phyloP scores from a whole-genome alignment of 805 yeast genomes.

The Nakazawaea anatomiae region DNA sequence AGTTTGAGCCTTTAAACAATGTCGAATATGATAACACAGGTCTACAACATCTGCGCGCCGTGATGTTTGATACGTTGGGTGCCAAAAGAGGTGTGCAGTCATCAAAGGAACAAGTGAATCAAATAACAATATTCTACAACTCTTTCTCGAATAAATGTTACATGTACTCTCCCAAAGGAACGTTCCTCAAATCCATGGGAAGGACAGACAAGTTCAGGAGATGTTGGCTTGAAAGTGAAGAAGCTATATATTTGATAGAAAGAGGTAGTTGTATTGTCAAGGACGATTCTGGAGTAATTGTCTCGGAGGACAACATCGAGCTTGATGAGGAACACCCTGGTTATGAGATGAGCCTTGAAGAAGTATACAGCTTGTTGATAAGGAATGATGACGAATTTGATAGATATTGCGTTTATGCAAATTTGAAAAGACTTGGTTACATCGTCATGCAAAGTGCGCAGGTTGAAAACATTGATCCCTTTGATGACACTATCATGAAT shows the following conservation, averaged over 20 bases:
- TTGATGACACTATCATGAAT: neutral
- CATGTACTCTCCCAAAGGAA: conserved; percentile 55
- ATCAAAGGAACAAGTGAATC: conserved; percentile 15
- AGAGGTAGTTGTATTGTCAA: conserved; percentile 53
- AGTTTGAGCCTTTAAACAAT: conserved; percentile 54
- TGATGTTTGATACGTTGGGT: conserved; percentile 67
- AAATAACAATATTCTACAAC: conserved; percentile 21
- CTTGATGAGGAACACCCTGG: conserved; percentile 19
- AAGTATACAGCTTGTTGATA: conserved; percentile 51
- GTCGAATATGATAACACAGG: conserved; percentile 21
- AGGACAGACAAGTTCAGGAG: conserved; percentile 36
- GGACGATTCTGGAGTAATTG: conserved; percentile 13
- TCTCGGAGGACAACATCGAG: conserved; percentile 11
- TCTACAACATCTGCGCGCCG: conserved; percentile 49
- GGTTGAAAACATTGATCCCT: neutral
- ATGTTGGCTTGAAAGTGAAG: conserved; percentile 56
- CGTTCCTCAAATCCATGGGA: conserved; percentile 72
- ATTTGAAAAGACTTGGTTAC: conserved; percentile 75
- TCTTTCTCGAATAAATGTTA: conserved; percentile 18
- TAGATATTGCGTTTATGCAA: conserved; percentile 60
- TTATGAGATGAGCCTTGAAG: conserved; percentile 52
- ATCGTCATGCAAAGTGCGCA: conserved; percentile 37
- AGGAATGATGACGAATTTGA: conserved; percentile 37
- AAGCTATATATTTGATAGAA: conserved; percentile 71
- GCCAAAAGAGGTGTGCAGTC: conserved; percentile 37